Evolutionary conservation across 768 basidiomycete genomes (phyloP).

Genomic region (Podaxis sp.): DNA sequence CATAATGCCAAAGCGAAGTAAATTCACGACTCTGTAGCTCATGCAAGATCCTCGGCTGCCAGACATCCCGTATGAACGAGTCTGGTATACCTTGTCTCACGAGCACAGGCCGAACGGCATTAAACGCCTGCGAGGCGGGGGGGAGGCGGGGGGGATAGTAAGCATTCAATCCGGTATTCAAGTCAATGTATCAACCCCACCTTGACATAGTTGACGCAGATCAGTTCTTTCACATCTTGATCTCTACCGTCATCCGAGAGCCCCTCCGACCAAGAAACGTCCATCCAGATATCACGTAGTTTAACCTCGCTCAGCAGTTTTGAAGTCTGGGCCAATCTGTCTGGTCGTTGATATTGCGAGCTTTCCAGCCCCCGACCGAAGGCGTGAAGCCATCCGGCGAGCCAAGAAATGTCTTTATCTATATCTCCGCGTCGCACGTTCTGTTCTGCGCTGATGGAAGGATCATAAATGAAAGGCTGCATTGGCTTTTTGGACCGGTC

Average conservation of each 20-base stretch:
- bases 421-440: neutral
- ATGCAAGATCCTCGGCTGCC: neutral
- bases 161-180: neutral
- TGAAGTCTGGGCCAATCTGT: neutral
- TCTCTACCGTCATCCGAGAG: neutral
- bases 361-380: neutral
- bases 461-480: neutral
- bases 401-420: neutral
- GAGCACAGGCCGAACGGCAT: neutral
- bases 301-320: neutral
- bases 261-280: constrained; percentile 1
- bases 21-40: neutral
- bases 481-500: neutral
- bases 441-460: neutral
- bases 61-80: neutral
- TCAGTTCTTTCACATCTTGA: neutral
- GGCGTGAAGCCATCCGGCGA: neutral
- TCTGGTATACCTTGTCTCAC: neutral
- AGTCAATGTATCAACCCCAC: neutral
- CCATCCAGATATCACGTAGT: neutral
- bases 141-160: neutral
- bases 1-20: constrained; percentile 2
- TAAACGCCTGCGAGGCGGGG: neutral
- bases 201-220: neutral
- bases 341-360: neutral